These are phyloP conservation scores for Elasticomyces elasticus DNA, from an alignment of 495 filamentous ascomycete genomes.

Conservation along the genomic window DNA sequence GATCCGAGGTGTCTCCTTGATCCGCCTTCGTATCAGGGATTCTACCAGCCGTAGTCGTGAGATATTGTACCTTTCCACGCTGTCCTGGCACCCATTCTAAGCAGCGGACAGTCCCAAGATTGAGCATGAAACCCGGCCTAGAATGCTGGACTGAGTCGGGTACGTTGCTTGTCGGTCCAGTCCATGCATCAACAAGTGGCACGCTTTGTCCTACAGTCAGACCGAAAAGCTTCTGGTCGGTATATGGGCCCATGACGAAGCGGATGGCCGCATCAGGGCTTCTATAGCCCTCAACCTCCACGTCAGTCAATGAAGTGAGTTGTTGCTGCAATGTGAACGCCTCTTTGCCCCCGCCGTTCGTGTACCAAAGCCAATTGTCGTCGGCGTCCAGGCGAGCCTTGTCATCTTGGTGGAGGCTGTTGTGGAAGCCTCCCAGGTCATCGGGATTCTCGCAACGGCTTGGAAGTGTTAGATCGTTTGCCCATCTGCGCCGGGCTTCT, in stretches of 20 bases:
- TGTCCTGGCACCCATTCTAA: slow-evolving; percentile 51
- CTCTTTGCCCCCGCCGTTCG: slow-evolving; percentile 31
- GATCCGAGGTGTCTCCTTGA: neutral
- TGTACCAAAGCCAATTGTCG: slow-evolving; percentile 49
- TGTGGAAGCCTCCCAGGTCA: slow-evolving; percentile 28
- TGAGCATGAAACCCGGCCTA: slow-evolving; percentile 49
- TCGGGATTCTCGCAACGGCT: slow-evolving; percentile 31
- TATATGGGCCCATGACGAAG: slow-evolving; percentile 44
- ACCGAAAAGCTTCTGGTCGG: slow-evolving; percentile 35
- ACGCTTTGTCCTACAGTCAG: slow-evolving; percentile 36
- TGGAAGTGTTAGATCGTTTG: slow-evolving; percentile 42
- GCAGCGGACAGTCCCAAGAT: slow-evolving; percentile 43
- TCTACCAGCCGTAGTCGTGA: slow-evolving; percentile 36
- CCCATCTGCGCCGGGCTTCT: slow-evolving; percentile 41
- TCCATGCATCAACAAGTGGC: slow-evolving; percentile 40
- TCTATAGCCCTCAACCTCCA: slow-evolving; percentile 35
- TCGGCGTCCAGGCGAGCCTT: slow-evolving; percentile 38
- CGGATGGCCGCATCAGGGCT: slow-evolving; percentile 30
- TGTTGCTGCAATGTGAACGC: slow-evolving; percentile 34
- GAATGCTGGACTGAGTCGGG: slow-evolving; percentile 10
- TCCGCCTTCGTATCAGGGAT: slow-evolving; percentile 20
- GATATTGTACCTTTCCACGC: slow-evolving; percentile 42
- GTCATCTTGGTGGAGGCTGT: slow-evolving; percentile 6
- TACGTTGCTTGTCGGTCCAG: neutral
- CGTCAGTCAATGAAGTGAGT: slow-evolving; percentile 14